Evolutionary conservation across 2,329 filamentous ascomycete species (phyloP), one percentile per base, ranked within the genome.

Genomic region (Pochonia chlamydosporia): DNA sequence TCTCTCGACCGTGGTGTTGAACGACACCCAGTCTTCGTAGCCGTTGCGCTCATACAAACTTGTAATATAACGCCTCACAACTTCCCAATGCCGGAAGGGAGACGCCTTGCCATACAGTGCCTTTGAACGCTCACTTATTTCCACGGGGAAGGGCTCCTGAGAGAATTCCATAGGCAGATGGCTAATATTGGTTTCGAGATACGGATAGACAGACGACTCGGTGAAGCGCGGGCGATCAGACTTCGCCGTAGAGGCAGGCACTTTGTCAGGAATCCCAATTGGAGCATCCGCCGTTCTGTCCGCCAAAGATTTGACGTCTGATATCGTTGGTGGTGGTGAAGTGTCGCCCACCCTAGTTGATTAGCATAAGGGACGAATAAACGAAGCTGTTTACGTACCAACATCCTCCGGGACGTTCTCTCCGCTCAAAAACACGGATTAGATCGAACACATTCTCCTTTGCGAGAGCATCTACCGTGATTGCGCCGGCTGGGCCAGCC

Each of bases 141-240:
- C 55, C 1, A 60, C 58, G 0, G 78, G 72, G 13, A 83, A 78
- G 0, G 70, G 66, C 46, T 82, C 79, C 50, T 79, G 70, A 0
- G 72, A 75, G 59, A 78, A 86, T 14, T 73, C 69, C 83, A 86
- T 86, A 0, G 78, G 68, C 2, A 72, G 56, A 5, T 69, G 67
- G 51, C 78, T 74, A 37, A 86, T 76, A 52, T 86, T 86, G 3
- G 81, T 85, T 57, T 85, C 79, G n/a, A 85, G 64, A 18, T 76
- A 74, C 0, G 79, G 77, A 53, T 85, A 85, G 16, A 84, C 70
- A 1, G 77, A 76, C 0, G 79, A 79, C 49, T 83, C 79, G 11
- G 69, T 63, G 55, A 76, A 81, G 3, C 79, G 74, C 16, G 73
- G 69, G 48, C 71, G 69, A 2, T 58, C 49, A 11, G 64, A 60